A percentile compares a stretch with the other conserved stretches of the same genome.
phyloP scores from a whole-genome alignment of 108 stramenopile genomes.

The Poteriospumella lacustris region DNA sequence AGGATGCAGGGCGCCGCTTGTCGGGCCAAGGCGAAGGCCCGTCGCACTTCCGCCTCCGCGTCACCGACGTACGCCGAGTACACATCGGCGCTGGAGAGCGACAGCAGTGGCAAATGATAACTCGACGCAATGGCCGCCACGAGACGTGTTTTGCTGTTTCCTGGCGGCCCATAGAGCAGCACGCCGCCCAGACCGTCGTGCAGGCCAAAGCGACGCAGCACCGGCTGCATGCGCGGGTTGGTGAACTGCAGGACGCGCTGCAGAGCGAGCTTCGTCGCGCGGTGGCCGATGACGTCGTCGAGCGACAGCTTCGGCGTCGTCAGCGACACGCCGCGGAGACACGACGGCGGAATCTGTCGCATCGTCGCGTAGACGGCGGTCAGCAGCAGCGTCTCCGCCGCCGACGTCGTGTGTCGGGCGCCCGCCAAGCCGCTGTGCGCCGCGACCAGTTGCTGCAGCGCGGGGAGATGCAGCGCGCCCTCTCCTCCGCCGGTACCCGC shows the following conservation, averaged over 20 bases:
- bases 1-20: constrained; percentile 50
- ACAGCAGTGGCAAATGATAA: neutral
- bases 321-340: neutral
- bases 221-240: neutral
- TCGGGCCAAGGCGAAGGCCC: constrained; percentile 40
- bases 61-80: constrained; percentile 41
- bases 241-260: neutral
- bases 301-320: neutral
- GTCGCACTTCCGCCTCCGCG: constrained; percentile 43
- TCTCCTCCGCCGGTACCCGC: too few species aligned
- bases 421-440: too few species aligned
- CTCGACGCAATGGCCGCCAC: neutral
- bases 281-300: constrained; percentile 19
- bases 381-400: too few species aligned
- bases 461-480: too few species aligned
- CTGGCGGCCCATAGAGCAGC: constrained; percentile 21
- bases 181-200: neutral
- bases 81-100: constrained; percentile 13
- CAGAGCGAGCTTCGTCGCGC: neutral
- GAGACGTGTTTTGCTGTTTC: constrained; percentile 26
- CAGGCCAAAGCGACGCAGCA: constrained; percentile 2
- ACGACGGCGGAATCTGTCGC: neutral
- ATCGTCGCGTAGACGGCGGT: too few species aligned
- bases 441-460: too few species aligned
- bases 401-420: too few species aligned